A percentile compares a stretch with the other conserved stretches of the same genome.
These are phyloP conservation scores for Wallacemonas sp. DNA, from an alignment of 208 protist genomes.

Conservation along the genomic window DNA sequence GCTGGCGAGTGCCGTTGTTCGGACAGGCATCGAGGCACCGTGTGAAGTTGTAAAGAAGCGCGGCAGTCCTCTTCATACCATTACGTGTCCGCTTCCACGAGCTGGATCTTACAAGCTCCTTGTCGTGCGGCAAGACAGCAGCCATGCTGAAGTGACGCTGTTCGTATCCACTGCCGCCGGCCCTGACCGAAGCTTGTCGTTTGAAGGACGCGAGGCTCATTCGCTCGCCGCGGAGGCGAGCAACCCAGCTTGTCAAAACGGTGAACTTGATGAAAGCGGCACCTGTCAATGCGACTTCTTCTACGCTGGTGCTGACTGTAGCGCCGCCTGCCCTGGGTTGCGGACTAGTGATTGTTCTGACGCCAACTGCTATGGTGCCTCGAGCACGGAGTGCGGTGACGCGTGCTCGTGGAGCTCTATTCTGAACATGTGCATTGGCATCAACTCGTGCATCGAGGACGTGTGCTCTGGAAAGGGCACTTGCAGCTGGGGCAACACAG, in stretches of 20 bases:
- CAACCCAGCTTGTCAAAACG: conserved; percentile 1
- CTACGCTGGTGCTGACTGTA: conserved; percentile 28
- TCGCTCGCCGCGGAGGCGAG: background rate
- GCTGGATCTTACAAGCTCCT: background rate
- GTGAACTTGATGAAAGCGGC: conserved; percentile 6
- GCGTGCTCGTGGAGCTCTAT: conserved; percentile 18
- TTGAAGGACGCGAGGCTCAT: background rate
- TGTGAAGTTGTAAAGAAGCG: conserved; percentile 4
- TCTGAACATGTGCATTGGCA: conserved; percentile 22
- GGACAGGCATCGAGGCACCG: background rate
- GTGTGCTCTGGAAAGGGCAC: conserved; percentile 36
- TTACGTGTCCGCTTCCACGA: background rate
- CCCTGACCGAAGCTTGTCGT: background rate
- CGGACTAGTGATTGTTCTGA: conserved; percentile 24
- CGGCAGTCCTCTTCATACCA: background rate
- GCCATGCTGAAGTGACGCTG: background rate
- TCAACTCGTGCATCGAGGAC: conserved; percentile 20
- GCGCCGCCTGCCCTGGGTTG: conserved; percentile 28
- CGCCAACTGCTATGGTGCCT: conserved; percentile 16
- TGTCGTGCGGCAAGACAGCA: background rate
- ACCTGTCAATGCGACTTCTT: conserved; percentile 27
- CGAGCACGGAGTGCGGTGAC: conserved; percentile 17
- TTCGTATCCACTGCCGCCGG: background rate
- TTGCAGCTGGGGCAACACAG: conserved; percentile 19
- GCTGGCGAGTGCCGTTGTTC: background rate